phyloP scores from a whole-genome alignment of 2,329 filamentous ascomycete species.

The Fusarium pseudocircinatum region DNA sequence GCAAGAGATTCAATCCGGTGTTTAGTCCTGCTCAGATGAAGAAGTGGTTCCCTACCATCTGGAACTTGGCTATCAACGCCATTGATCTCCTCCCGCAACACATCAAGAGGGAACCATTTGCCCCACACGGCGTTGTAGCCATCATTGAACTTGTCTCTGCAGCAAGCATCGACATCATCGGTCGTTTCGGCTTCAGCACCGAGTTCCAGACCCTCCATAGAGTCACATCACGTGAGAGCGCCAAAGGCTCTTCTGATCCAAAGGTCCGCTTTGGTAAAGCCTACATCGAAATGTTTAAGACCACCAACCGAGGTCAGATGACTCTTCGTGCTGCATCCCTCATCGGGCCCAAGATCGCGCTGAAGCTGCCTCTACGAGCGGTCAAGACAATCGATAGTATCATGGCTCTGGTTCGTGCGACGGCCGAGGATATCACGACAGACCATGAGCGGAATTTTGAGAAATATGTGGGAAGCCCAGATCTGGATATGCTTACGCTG shows the following conservation, averaged over 20 bases:
- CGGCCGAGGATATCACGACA: not conserved
- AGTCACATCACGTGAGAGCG: not conserved
- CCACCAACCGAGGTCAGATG: not conserved
- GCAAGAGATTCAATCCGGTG: not conserved
- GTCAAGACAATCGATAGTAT: not conserved
- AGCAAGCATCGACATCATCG: not conserved
- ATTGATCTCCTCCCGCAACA: not conserved
- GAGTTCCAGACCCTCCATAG: not conserved
- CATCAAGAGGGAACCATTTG: accelerated
- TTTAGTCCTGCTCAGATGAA: not conserved
- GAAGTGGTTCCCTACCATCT: not conserved
- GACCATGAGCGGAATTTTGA: not conserved
- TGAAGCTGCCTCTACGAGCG: not conserved
- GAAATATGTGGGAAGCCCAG: accelerated
- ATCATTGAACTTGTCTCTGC: not conserved
- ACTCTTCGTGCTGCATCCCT: not conserved
- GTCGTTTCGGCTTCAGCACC: not conserved
- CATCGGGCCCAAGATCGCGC: not conserved
- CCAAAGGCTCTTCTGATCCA: not conserved
- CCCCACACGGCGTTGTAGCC: accelerated
- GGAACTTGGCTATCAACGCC: not conserved
- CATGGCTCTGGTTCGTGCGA: not conserved
- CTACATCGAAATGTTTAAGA: not conserved
- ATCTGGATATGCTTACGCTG: not conserved
- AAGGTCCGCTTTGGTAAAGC: not conserved